Conservation (phyloP, 768 basidiomycete genomes). For the Tremella fuciformis region DNA sequence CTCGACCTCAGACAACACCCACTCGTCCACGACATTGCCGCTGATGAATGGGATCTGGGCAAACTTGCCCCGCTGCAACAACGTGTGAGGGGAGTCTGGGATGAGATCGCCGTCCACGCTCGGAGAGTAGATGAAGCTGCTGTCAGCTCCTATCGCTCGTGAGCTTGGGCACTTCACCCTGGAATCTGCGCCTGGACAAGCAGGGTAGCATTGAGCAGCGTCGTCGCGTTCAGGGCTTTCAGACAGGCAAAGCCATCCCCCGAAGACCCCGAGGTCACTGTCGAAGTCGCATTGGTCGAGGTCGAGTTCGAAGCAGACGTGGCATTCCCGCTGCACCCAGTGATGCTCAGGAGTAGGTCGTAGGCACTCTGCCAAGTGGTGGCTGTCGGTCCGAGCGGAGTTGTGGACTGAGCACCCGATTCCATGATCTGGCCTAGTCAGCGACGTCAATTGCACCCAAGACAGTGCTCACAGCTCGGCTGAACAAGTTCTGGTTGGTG, state of each 20-base stretch:
- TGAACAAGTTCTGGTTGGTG: constrained; percentile 22
- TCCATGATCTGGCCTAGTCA: constrained; percentile 30
- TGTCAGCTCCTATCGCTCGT: not conserved
- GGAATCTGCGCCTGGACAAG: constrained; percentile 18
- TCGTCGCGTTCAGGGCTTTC: constrained; percentile 26
- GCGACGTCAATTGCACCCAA: not conserved
- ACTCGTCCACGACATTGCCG: constrained; percentile 49
- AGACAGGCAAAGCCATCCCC: constrained; percentile 34
- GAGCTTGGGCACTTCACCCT: constrained; percentile 18
- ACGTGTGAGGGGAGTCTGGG: constrained; percentile 37
- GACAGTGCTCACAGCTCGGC: constrained; percentile 15
- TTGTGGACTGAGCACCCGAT: constrained; percentile 32
- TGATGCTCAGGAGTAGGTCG: constrained; percentile 26
- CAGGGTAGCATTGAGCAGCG: constrained; percentile 36
- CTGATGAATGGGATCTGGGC: constrained; percentile 45
- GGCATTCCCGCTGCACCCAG: constrained; percentile 31
- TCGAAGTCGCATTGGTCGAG: constrained; percentile 1
- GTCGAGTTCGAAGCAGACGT: constrained; percentile 3
- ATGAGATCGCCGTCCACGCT: constrained; percentile 46
- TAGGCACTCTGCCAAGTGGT: constrained; percentile 38
- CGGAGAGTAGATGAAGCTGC: constrained; percentile 38
- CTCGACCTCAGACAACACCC: constrained; percentile 13
- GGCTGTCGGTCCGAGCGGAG: constrained; percentile 29
- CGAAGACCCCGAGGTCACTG: constrained; percentile 10
- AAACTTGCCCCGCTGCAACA: constrained; percentile 40